Conservation (phyloP, 2,329 filamentous ascomycete species). For the Diaporthe nobilis region DNA sequence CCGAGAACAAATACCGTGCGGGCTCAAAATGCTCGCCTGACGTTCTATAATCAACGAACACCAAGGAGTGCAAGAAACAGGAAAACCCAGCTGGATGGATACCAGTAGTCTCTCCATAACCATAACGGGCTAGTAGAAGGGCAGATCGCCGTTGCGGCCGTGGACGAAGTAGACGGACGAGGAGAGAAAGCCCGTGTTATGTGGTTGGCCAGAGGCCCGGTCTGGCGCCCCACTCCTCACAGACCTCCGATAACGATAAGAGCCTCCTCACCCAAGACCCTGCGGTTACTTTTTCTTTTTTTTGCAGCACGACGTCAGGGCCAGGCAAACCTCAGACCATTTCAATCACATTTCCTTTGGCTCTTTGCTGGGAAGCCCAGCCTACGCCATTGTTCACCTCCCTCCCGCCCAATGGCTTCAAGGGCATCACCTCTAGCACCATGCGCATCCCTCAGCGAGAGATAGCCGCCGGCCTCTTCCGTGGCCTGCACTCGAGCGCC, state of each 20-base stretch:
- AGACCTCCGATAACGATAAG: constrained; percentile 29
- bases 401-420: constrained; percentile 38
- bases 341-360: not conserved
- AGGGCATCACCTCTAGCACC: constrained; percentile 9
- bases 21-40: too few species aligned
- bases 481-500: constrained; percentile 47
- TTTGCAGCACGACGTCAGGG: constrained; percentile 16
- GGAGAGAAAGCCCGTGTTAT: constrained; percentile 3
- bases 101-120: not conserved
- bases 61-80: not conserved
- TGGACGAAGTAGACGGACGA: not conserved
- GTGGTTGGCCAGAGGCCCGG: constrained; percentile 2
- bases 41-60: not conserved
- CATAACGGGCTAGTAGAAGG: not conserved
- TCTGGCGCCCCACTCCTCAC: not conserved
- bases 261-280: not conserved
- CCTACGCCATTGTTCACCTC: too few species aligned
- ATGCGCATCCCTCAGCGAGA: constrained; percentile 40
- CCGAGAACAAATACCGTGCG: not conserved
- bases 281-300: not conserved
- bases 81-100: not conserved
- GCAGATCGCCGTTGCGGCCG: constrained; percentile 3
- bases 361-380: constrained; percentile 8
- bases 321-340: not conserved
- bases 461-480: constrained; percentile 36